phyloP scores from a whole-genome alignment of 192 early-diverging fungal species.

The Coemansia sp. region DNA sequence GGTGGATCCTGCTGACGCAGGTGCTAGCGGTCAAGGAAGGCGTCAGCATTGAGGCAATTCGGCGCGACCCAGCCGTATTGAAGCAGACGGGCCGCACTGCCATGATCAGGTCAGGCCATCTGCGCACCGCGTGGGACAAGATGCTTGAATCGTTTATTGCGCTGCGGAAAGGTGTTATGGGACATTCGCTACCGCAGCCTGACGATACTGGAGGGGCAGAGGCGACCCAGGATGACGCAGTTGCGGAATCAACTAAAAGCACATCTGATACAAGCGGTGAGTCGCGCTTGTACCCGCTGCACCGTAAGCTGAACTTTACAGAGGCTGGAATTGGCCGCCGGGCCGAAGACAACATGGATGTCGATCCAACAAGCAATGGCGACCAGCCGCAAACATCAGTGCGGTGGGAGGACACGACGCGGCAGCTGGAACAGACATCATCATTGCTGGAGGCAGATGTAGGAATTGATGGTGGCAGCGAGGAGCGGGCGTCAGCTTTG shows the following conservation, averaged over 20 bases:
- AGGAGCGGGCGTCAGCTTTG: conserved; percentile 1
- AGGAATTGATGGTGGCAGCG: neutral
- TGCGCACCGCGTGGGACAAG: conserved; percentile 34
- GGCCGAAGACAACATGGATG: conserved; percentile 38
- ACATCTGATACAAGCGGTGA: neutral
- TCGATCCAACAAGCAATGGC: neutral
- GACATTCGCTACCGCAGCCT: neutral
- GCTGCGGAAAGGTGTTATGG: conserved; percentile 22
- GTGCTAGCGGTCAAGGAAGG: conserved; percentile 35
- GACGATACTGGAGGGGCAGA: neutral
- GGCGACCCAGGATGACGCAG: neutral
- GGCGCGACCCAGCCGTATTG: conserved; percentile 6
- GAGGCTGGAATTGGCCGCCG: conserved; percentile 39
- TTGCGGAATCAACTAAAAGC: neutral
- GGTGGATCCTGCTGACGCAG: conserved; percentile 47
- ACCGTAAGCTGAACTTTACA: conserved; percentile 32
- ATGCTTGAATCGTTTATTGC: conserved; percentile 35
- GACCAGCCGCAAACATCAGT: conserved; percentile 2
- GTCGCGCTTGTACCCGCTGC: conserved; percentile 14
- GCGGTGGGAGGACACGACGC: conserved; percentile 28
- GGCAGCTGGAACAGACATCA: conserved; percentile 19
- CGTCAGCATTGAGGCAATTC: conserved; percentile 12
- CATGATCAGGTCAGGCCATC: conserved; percentile 19
- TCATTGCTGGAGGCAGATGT: neutral
- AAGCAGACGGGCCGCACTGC: neutral